phyloP scores from a whole-genome alignment of 1,284 basidiomycete species.

The Tetrapyrgos nigripes region DNA sequence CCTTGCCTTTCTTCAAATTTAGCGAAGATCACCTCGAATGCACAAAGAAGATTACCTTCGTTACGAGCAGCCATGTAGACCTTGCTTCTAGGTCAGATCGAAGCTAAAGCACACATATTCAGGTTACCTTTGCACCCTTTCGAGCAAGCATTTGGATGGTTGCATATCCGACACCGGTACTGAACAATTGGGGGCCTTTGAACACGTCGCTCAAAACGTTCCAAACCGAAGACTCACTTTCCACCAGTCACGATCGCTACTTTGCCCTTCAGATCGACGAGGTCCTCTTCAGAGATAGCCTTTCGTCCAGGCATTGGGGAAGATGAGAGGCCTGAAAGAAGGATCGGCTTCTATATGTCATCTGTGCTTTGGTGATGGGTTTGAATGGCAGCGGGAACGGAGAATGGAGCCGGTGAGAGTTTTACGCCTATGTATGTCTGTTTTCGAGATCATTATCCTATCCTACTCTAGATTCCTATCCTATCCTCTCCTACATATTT shows the following conservation, averaged over 20 bases:
- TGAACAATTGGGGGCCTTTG: slow-evolving; percentile 23
- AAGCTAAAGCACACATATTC: not conserved
- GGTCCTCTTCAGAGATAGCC: slow-evolving; percentile 17
- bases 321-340: not conserved
- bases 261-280: slow-evolving; percentile 39
- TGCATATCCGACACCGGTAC: slow-evolving; percentile 50
- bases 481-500: too few relatives aligned
- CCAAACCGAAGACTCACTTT: slow-evolving; percentile 38
- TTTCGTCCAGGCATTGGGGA: not conserved
- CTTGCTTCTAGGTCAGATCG: not conserved
- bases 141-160: slow-evolving; percentile 52
- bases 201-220: too few relatives aligned
- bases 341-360: too few relatives aligned
- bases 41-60: too few relatives aligned
- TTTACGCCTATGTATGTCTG: too few relatives aligned
- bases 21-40: too few relatives aligned
- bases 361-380: too few relatives aligned
- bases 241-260: slow-evolving; percentile 50
- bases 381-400: too few relatives aligned
- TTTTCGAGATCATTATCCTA: too few relatives aligned
- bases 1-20: too few relatives aligned
- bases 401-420: too few relatives aligned
- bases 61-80: slow-evolving; percentile 48
- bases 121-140: slow-evolving; percentile 47
- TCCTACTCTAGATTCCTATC: too few relatives aligned